phyloP scores from a whole-genome alignment of 2,329 filamentous ascomycete genomes.

The Truncatella angustata region DNA sequence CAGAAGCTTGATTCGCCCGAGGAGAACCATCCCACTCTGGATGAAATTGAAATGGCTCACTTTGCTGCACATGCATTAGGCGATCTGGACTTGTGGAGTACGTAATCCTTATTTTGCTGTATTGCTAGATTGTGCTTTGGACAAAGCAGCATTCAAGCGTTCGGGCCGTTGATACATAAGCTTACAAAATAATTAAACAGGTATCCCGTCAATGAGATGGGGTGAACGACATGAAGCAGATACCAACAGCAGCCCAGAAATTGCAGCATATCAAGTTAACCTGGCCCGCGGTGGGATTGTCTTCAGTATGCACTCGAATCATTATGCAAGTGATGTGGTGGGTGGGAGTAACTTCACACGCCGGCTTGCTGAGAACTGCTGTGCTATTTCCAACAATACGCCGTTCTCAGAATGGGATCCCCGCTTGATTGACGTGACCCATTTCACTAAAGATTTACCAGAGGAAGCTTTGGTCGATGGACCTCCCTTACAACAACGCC shows the following conservation, averaged over 20 bases:
- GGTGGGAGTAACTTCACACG: conserved; percentile 30
- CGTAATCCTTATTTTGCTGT: neutral
- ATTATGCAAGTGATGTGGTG: conserved; percentile 42
- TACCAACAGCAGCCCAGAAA: conserved; percentile 30
- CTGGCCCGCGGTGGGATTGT: conserved; percentile 40
- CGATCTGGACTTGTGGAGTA: conserved; percentile 21
- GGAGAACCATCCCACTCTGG: conserved; percentile 31
- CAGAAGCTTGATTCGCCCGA: conserved; percentile 35
- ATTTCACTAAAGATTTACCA: conserved; percentile 2
- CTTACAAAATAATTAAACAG: neutral
- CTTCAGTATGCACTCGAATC: conserved; percentile 40
- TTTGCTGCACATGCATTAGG: conserved; percentile 32
- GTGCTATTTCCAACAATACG: neutral
- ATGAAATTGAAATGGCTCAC: conserved; percentile 34
- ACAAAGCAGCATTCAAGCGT: too few species aligned
- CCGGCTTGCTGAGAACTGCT: neutral
- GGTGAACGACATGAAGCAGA: conserved; percentile 37
- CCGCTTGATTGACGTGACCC: neutral
- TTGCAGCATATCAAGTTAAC: conserved; percentile 39
- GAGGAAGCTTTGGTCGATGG: neutral
- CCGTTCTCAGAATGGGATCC: neutral
- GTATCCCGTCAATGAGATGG: conserved; percentile 35
- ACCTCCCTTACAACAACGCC: neutral
- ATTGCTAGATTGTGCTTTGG: neutral
- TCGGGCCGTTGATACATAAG: too few species aligned